Base-by-base conservation (phyloP, 192 early-diverging fungal species). In the Mortierella alpina region DNA sequence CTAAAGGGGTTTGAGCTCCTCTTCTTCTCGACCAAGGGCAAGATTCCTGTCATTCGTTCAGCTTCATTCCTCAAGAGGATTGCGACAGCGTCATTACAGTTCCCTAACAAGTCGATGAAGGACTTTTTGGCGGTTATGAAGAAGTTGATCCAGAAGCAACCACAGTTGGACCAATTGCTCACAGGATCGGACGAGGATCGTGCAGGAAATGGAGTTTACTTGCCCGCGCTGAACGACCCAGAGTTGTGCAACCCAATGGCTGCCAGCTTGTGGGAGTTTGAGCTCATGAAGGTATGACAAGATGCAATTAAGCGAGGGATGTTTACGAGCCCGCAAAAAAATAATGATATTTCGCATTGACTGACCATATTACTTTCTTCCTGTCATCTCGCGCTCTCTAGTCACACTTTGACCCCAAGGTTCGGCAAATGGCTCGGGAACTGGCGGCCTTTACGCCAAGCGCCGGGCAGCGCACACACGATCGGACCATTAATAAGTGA, bases 231-330 rank as follows among this genome's bases (percentile, higher is more conserved):
- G 64, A 92, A 97, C 72, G 96, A 99, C 68, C 94, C 96, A 0
- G 96, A 99, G 65, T 86, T 98, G 70, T 96, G 95, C 75, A 99
- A 99, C 75, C 95, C 97, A 5, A 96, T 97, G 82, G 94, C 95
- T 4, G 92, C 97, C 5, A 94, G 90, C 77, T 68, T 97, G 55
- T 99, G 92, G 86, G 97, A 99, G 81, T 82, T 96, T 58, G 87
- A 88, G 63, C 86, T 93, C 66, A 90, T 95, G 60, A 88, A 89
- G 87, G 91, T 93, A 88, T 75, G 59, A 18, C 84, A 71, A 84
- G 70, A 66, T 78, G 77, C 66, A 76, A 78, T 65, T 23, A 69
- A 48, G 41, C n/a, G 18, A 15, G 13, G 20, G 51, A 46, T 8
- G 8, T 0, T 10, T n/a, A 64, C 15, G 6, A 42, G 12, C 40